phyloP scores from a whole-genome alignment of 2,329 filamentous ascomycete species.

The Diplodia mutila region DNA sequence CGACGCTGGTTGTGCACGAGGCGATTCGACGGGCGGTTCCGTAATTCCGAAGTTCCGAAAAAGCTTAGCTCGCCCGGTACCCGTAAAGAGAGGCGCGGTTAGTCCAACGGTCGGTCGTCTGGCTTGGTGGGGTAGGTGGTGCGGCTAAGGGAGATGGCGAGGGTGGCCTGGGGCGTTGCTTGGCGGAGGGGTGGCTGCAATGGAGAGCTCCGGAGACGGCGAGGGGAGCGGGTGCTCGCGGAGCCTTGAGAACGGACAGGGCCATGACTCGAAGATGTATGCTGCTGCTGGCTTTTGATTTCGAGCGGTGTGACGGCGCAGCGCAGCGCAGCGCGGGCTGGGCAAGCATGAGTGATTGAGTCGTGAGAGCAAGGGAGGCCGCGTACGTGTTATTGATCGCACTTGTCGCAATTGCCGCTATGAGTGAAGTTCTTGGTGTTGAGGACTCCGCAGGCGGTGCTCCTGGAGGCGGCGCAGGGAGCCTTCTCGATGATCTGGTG shows the following conservation, averaged over 20 bases:
- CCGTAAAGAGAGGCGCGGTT: neutral
- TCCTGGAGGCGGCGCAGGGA: conserved; percentile 51
- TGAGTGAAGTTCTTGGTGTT: conserved; percentile 52
- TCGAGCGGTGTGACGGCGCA: conserved; percentile 14
- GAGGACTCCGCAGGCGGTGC: conserved; percentile 43
- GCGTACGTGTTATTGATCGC: conserved; percentile 47
- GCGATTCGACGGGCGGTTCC: conserved; percentile 18
- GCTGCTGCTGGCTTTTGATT: conserved; percentile 5
- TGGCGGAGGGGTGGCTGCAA: too few relatives aligned
- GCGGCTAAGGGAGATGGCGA: neutral
- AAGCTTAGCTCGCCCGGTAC: conserved; percentile 7
- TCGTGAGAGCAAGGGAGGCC: neutral
- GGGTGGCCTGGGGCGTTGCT: neutral
- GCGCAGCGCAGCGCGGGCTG: neutral
- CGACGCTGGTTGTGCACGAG: neutral
- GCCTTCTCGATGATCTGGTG: conserved; percentile 49
- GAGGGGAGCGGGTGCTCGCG: conserved; percentile 11
- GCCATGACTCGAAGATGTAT: conserved; percentile 16
- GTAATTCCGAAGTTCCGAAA: conserved; percentile 15
- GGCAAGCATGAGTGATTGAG: neutral
- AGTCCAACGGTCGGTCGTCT: neutral
- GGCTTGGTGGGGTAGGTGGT: conserved; percentile 4
- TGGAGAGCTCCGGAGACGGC: neutral
- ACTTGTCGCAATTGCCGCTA: conserved; percentile 49
- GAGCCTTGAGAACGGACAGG: conserved; percentile 2